Conservation (phyloP, 2,329 filamentous ascomycete species). For the Ustulina deusta region DNA sequence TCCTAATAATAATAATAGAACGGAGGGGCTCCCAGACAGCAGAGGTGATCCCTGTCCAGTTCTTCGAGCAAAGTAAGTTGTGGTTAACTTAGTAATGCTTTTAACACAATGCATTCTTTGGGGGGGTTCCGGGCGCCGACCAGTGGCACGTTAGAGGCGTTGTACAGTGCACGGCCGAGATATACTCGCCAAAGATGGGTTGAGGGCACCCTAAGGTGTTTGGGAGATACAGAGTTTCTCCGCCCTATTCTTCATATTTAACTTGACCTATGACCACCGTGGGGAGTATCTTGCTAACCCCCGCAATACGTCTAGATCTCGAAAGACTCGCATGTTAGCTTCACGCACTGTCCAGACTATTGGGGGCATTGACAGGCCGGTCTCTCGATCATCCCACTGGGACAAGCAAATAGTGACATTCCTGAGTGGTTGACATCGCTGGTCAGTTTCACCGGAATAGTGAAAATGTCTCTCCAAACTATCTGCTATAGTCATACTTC, state of each 20-base stretch:
- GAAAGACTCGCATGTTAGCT: conserved; percentile 1
- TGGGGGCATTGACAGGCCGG: not conserved
- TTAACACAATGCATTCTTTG: not conserved
- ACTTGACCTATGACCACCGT: not conserved
- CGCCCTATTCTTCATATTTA: not conserved
- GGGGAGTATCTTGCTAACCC: conserved; percentile 28
- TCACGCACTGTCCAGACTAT: conserved; percentile 28
- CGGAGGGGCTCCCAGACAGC: too few relatives aligned
- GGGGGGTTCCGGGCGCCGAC: not conserved
- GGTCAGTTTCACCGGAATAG: conserved; percentile 3
- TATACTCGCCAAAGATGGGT: not conserved
- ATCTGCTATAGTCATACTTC: not conserved
- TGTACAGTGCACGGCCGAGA: conserved; percentile 15
- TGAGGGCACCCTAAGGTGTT: not conserved
- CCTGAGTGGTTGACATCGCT: conserved; percentile 18
- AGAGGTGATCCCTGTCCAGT: not conserved
- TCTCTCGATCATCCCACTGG: conserved; percentile 7
- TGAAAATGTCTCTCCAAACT: conserved; percentile 17
- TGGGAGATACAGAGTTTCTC: conserved; percentile 24
- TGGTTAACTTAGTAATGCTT: not conserved
- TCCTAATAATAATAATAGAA: not conserved
- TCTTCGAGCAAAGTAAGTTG: not conserved
- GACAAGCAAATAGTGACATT: conserved; percentile 15
- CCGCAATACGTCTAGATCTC: conserved; percentile 29
- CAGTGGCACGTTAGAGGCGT: conserved; percentile 12